phyloP scores from a whole-genome alignment of 2,329 filamentous ascomycete species.

The Botryotinia calthae region DNA sequence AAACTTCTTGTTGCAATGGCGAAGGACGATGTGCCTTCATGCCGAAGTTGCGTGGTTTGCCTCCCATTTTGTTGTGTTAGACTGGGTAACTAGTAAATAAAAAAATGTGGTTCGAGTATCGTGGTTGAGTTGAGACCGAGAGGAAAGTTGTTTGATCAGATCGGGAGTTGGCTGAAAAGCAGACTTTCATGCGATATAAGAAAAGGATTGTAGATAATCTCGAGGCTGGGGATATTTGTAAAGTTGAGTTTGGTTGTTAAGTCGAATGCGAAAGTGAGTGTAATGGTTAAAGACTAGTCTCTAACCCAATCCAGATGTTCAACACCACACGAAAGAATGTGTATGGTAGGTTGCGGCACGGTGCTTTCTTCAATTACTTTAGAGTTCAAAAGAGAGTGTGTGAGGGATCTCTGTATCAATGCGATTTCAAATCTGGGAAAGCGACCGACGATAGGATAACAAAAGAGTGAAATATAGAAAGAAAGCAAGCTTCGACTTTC shows the following conservation, averaged over 20 bases:
- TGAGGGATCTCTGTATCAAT: not conserved
- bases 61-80: constrained; percentile 24
- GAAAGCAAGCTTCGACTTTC: too few relatives aligned
- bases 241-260: not conserved
- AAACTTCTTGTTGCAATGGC: constrained; percentile 36
- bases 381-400: not conserved
- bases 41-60: constrained; percentile 27
- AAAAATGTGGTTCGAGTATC: not conserved
- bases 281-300: not conserved
- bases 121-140: not conserved
- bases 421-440: not conserved
- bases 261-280: not conserved
- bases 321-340: not conserved
- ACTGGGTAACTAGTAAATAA: too few relatives aligned
- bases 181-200: not conserved
- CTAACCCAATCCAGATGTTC: not conserved
- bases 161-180: not conserved
- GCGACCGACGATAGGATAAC: not conserved
- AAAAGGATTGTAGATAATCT: not conserved
- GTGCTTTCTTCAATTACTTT: not conserved
- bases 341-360: not conserved
- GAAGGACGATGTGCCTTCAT: constrained; percentile 33
- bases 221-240: not conserved
- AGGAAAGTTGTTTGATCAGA: not conserved
- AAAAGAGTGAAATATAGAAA: not conserved